Evolutionary conservation across 192 early-diverging fungal genomes (phyloP).

Genomic region (Pilaira anomala): DNA sequence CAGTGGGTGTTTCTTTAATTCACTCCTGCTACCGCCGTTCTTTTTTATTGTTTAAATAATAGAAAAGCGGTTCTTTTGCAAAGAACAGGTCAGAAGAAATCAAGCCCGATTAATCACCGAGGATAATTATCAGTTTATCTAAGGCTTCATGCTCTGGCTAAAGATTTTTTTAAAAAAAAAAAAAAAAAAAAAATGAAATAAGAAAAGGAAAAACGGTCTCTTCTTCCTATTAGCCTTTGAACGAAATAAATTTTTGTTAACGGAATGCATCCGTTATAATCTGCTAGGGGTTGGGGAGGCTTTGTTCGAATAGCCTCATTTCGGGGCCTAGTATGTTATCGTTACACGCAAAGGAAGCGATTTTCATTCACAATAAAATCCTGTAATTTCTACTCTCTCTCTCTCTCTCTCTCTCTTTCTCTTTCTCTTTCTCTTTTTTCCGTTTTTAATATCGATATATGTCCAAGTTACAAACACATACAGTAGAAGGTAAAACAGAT

Average conservation of each 20-base stretch:
- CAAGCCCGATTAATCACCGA: conserved; percentile 12
- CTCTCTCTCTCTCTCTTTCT: background rate
- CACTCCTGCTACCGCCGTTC: conserved; percentile 15
- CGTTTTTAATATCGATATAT: conserved; percentile 3
- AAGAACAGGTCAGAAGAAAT: conserved; percentile 16
- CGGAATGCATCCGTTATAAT: too few relatives aligned
- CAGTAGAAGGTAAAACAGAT: background rate
- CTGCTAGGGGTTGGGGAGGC: too few relatives aligned
- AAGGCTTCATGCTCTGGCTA: conserved; percentile 18
- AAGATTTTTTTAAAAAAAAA: background rate
- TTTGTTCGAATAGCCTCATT: too few relatives aligned
- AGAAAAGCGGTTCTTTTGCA: conserved; percentile 16
- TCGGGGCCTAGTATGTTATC: background rate
- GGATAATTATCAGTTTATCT: conserved; percentile 13
- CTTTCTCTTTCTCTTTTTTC: conserved; percentile 6
- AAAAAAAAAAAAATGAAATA: conserved; percentile 6
- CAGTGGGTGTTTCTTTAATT: background rate
- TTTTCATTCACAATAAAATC: background rate
- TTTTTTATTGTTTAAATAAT: background rate
- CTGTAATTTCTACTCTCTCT: background rate
- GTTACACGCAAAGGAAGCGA: background rate
- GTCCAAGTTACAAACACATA: background rate
- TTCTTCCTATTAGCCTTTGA: too few relatives aligned
- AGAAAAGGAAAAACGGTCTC: too few relatives aligned
- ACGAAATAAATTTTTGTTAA: too few relatives aligned